Base-by-base conservation (phyloP, 805 yeast genomes). In the Metschnikowia santaceciliae region DNA sequence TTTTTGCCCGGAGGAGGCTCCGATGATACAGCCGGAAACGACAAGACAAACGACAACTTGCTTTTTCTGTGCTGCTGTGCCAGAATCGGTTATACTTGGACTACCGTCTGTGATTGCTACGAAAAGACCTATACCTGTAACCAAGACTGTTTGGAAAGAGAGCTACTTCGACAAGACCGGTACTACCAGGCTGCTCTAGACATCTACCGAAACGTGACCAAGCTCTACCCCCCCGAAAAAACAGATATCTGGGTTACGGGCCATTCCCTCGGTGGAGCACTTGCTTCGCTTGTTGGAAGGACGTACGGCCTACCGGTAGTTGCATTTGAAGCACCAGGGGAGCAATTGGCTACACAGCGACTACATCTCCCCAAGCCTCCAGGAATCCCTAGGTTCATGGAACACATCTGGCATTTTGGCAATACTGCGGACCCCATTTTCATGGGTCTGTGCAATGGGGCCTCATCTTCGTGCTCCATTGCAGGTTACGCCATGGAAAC, bases 401-500 rank as follows among this genome's bases (percentile, higher is more conserved):
- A 91, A 61, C 85, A 88, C 56, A 80, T 94, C 8, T 94, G 96
- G 95, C 97, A 94, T 65, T 72, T 94, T 63, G 99, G 99, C 2
- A 92, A 94, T 65, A 94, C 94, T 1, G 98, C 97, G 0, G 99
- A 94, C 65, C 99, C 99, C 1, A 88, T 94, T 1, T 94, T 77
- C 62, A 86, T 91, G 92, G 99, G 99, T 0, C 91, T 90, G 7
- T 94, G 99, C 66, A 90, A 88, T 62, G 99, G 99, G 8, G 95
- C 94, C 0, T 82, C 92, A 3, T 85, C 95, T 0, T 69, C 91
- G 1, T 94, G 99, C 67, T 84, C 92, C 53, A 76, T 89, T 7
- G 97, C 88, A 1, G 99, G 99, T 0, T 94, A 90, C 67, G 99
- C 98, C 10, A 85, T 94, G 96, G 99, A 94, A 62, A 85, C 97